A percentile compares a stretch with the other conserved stretches of the same genome.
These are phyloP conservation scores for Podila minutissima DNA, from an alignment of 192 early-diverging fungal genomes.

Conservation along the genomic window DNA sequence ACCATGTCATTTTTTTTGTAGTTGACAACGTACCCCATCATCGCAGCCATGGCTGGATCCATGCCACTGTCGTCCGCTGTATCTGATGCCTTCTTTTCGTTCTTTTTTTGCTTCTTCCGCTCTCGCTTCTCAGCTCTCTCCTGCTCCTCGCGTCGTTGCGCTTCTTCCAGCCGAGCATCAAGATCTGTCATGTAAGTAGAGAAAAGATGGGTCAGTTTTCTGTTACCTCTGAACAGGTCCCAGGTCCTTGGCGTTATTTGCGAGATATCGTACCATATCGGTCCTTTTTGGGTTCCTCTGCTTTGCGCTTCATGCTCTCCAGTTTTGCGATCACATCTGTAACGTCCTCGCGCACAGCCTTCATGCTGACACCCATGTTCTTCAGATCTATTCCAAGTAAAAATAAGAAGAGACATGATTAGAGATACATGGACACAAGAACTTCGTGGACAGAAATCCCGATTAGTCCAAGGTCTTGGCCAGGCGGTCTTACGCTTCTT, in stretches of 20 bases:
- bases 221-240: neutral
- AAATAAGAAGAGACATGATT: no score
- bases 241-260: no score
- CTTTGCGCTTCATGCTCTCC: slow-evolving; percentile 74
- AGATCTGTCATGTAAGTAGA: slow-evolving; percentile 58
- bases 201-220: neutral
- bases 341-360: slow-evolving; percentile 80
- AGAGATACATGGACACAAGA: neutral
- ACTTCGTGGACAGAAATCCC: neutral
- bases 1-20: neutral
- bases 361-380: slow-evolving; percentile 83
- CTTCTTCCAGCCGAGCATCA: slow-evolving; percentile 70
- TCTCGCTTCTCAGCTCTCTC: slow-evolving; percentile 67
- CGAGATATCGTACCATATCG: slow-evolving; percentile 47
- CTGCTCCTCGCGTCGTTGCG: slow-evolving; percentile 75
- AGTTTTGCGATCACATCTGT: slow-evolving; percentile 82
- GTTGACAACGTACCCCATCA: slow-evolving; percentile 73
- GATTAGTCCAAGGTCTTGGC: no score
- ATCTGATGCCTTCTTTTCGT: slow-evolving; percentile 49
- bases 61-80: slow-evolving; percentile 43
- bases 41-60: slow-evolving; percentile 72
- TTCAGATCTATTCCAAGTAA: slow-evolving; percentile 71
- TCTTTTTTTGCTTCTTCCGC: slow-evolving; percentile 67
- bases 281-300: slow-evolving; percentile 66
- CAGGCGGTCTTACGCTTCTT: slow-evolving; percentile 69